Conservation (phyloP, 2,329 filamentous ascomycete genomes). For the Davidsoniella eucalypti region DNA sequence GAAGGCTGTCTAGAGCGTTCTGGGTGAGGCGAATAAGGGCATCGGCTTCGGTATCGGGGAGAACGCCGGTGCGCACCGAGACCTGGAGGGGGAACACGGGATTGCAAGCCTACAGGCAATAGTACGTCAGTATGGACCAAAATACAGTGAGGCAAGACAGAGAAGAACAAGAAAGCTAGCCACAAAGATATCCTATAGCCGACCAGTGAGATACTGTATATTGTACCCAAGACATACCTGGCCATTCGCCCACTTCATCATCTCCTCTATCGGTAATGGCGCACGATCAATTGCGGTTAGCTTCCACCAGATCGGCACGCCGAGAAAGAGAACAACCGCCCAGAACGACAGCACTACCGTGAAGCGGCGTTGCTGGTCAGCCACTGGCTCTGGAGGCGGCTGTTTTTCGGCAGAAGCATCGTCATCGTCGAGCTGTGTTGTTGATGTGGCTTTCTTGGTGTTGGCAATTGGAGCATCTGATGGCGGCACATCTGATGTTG, state of each 20-base stretch:
- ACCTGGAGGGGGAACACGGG: constrained; percentile 79
- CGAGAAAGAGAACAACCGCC: constrained; percentile 66
- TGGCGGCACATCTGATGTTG: too few relatives aligned
- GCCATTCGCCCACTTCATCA: constrained; percentile 84
- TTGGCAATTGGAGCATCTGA: too few relatives aligned
- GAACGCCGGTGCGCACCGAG: constrained; percentile 50
- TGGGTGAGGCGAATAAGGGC: constrained; percentile 68
- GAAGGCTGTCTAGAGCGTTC: constrained; percentile 69
- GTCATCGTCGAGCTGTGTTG: background rate
- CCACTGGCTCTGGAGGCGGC: constrained; percentile 63
- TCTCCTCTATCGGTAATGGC: constrained; percentile 62
- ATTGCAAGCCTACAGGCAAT: constrained; percentile 51
- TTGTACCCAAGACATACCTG: constrained; percentile 38
- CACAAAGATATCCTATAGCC: too few relatives aligned
- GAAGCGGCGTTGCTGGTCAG: constrained; percentile 52
- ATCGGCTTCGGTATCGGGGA: constrained; percentile 52
- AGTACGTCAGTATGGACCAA: background rate
- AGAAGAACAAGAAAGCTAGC: too few relatives aligned
- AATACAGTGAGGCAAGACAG: background rate
- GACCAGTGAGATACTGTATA: too few relatives aligned
- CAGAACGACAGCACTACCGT: constrained; percentile 78
- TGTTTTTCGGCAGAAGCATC: constrained; percentile 12
- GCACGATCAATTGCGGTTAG: constrained; percentile 89
- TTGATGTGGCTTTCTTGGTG: too few relatives aligned
- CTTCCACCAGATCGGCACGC: constrained; percentile 87